Percentiles rank a stretch among this genome's conserved stretches.
Conservation (phyloP, 2,329 filamentous ascomycete genomes). For the Colletotrichum nymphaeae region DNA sequence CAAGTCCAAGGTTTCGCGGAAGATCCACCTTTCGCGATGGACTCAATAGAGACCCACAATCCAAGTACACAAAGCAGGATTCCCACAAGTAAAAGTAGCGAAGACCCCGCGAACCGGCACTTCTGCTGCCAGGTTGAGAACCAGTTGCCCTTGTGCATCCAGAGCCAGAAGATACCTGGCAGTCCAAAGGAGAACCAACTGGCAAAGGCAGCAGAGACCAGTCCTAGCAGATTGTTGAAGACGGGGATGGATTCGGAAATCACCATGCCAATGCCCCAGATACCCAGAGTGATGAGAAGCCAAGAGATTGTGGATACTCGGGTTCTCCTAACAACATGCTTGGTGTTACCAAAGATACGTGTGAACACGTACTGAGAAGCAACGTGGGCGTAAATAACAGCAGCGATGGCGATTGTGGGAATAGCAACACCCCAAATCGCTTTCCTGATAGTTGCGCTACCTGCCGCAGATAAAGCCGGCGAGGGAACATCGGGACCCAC, state of each 20-base stretch:
- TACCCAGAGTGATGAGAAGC: constrained; percentile 63
- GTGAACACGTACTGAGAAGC: constrained; percentile 75
- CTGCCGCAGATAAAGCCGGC: constrained; percentile 74
- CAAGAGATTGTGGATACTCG: constrained; percentile 65
- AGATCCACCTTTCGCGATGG: constrained; percentile 44
- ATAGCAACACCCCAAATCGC: constrained; percentile 76
- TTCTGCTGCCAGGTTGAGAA: constrained; percentile 46
- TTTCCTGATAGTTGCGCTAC: constrained; percentile 64
- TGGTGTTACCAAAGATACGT: constrained; percentile 69
- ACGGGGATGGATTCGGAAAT: constrained; percentile 77
- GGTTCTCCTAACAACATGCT: constrained; percentile 63
- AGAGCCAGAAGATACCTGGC: constrained; percentile 60
- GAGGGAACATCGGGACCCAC: constrained; percentile 70
- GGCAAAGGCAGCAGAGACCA: constrained; percentile 73
- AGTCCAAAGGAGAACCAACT: constrained; percentile 73
- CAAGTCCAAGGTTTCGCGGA: constrained; percentile 50
- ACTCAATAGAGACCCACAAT: constrained; percentile 52
- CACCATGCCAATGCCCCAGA: constrained; percentile 73
- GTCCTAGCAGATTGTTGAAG: constrained; percentile 73
- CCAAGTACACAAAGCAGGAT: constrained; percentile 50
- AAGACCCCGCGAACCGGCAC: constrained; percentile 45
- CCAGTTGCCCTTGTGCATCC: constrained; percentile 56
- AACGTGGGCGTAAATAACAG: constrained; percentile 77
- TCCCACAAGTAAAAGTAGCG: constrained; percentile 46
- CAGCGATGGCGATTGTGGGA: constrained; percentile 77